These are phyloP conservation scores for Knoxia roxburghii DNA, from an alignment of 257 asterid species.

Conservation along the genomic window DNA sequence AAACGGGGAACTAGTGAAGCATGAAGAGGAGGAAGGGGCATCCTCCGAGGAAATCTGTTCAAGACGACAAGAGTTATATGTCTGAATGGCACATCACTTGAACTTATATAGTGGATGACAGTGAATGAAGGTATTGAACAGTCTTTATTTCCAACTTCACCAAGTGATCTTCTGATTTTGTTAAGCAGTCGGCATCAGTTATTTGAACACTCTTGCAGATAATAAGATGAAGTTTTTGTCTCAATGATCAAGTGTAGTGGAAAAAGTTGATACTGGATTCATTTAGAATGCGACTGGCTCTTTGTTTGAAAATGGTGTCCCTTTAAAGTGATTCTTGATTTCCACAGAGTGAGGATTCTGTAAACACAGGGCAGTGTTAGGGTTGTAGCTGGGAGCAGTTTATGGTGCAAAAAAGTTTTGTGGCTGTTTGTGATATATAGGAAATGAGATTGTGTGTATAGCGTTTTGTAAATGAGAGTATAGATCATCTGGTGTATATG, in stretches of 20 bases:
- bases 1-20: constrained; percentile 39
- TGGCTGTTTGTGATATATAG: not conserved
- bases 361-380: not conserved
- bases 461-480: not conserved
- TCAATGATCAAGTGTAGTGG: not conserved
- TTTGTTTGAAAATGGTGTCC: not conserved
- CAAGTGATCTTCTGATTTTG: not conserved
- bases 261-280: constrained; percentile 1
- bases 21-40: constrained; percentile 39
- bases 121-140: not conserved
- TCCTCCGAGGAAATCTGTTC: constrained; percentile 28
- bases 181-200: not conserved
- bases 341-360: not conserved
- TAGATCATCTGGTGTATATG: not conserved
- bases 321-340: not conserved
- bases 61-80: constrained; percentile 33
- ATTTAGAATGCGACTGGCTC: not conserved
- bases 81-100: constrained; percentile 9
- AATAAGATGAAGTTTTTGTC: not conserved
- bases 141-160: constrained; percentile 4
- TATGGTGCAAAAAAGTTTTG: not conserved
- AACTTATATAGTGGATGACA: not conserved
- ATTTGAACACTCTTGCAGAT: not conserved
- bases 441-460: not conserved
- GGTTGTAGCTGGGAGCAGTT: not conserved